Conservation (phyloP, 2,329 filamentous ascomycete species). For the Calonectria hawksworthii region DNA sequence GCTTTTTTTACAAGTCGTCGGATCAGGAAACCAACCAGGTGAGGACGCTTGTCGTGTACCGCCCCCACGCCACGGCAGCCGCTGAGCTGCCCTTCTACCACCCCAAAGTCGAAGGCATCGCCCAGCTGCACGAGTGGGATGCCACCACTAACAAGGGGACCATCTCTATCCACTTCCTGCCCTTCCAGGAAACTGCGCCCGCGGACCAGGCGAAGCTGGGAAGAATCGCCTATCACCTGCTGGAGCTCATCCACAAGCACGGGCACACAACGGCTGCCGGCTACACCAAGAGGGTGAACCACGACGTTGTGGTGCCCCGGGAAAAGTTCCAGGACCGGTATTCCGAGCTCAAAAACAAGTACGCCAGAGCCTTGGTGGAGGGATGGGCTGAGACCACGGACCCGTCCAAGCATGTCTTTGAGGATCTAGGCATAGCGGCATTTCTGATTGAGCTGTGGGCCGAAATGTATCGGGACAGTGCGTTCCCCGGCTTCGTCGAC, state of each 20-base stretch:
- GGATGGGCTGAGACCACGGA: conserved; percentile 90
- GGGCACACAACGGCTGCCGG: conserved; percentile 74
- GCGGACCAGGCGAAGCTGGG: conserved; percentile 63
- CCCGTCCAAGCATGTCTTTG: conserved; percentile 93
- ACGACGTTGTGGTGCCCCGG: conserved; percentile 85
- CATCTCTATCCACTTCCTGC: conserved; percentile 73
- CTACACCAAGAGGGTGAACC: conserved; percentile 85
- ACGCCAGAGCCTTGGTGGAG: conserved; percentile 79
- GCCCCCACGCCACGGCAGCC: conserved; percentile 76
- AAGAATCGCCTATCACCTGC: conserved; percentile 77
- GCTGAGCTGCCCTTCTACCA: conserved; percentile 89
- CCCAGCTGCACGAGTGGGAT: conserved; percentile 80
- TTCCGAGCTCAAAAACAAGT: conserved; percentile 81
- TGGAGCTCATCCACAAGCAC: conserved; percentile 80
- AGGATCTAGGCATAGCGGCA: conserved; percentile 90
- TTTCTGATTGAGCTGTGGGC: conserved; percentile 94
- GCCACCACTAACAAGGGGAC: conserved; percentile 57
- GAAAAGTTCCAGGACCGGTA: conserved; percentile 87
- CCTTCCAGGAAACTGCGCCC: conserved; percentile 58
- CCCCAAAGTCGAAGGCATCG: conserved; percentile 80
- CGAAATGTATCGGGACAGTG: conserved; percentile 76
- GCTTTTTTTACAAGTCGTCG: conserved; percentile 72
- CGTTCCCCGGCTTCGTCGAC: conserved; percentile 92
- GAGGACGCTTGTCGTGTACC: conserved; percentile 74
- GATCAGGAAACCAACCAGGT: conserved; percentile 40